A percentile compares a stretch with the other conserved stretches of the same genome.
These are phyloP conservation scores for Ilyonectria robusta DNA, from an alignment of 2,329 filamentous ascomycete species.

Conservation along the genomic window DNA sequence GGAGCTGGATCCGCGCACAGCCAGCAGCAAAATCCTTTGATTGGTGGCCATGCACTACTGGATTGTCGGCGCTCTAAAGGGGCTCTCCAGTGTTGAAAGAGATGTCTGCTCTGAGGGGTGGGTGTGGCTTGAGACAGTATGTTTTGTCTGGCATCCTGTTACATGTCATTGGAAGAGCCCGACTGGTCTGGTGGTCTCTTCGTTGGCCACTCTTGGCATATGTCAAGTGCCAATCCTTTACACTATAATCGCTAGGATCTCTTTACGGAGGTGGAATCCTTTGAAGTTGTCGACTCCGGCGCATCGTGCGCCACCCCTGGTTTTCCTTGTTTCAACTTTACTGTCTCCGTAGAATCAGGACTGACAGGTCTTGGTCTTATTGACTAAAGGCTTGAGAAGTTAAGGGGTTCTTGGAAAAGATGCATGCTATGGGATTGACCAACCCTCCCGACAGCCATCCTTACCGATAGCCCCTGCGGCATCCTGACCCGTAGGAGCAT, in stretches of 20 bases:
- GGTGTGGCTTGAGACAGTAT: not conserved
- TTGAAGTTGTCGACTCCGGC: not conserved
- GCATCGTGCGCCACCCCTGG: not conserved
- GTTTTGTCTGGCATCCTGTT: not conserved
- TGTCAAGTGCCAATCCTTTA: not conserved
- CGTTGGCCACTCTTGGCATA: too few relatives aligned
- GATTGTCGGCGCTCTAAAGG: not conserved
- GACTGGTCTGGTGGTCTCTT: not conserved
- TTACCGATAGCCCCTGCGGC: not conserved
- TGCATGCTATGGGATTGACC: not conserved
- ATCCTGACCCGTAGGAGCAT: constrained; percentile 5
- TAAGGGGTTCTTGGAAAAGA: not conserved
- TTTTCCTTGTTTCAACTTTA: not conserved
- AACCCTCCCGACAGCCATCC: not conserved
- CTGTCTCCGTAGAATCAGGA: not conserved
- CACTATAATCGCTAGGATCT: not conserved
- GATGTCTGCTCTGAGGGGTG: not conserved
- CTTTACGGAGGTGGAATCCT: not conserved
- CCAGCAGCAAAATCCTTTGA: not conserved
- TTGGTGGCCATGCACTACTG: not conserved
- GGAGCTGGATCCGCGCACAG: not conserved
- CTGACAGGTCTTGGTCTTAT: too few relatives aligned
- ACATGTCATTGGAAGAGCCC: not conserved
- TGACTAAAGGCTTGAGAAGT: not conserved
- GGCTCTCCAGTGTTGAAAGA: not conserved